Evolutionary conservation across 2,329 filamentous ascomycete species (phyloP), one percentile per base, ranked within the genome.

Genomic region (Cordyceps militaris): DNA sequence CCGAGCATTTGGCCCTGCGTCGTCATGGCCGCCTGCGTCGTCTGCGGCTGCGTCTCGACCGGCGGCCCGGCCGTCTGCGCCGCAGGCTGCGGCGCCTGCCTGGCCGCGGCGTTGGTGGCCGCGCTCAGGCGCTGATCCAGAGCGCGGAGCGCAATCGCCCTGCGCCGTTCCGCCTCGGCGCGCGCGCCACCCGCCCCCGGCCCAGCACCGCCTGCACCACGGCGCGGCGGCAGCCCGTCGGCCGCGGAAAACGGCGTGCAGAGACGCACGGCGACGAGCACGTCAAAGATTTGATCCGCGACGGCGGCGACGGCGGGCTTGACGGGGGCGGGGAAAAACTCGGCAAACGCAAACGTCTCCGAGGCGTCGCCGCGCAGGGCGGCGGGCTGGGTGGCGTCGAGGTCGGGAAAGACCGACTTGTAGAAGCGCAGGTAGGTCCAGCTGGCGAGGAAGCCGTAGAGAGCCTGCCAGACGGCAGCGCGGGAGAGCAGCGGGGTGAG

Each of bases 361-460:
- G 89, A 95, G 36, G 94, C 90, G 71, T 99, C 94, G 61, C 94
- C 94, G 62, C 87, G 88, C 64, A 96, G 83, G 9, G 81, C 77
- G 5, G 79, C 69, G 2, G 80, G 72, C 66, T 87, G 84, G 10
- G 80, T 79, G 13, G 80, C 75, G 65, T 87, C 84, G 61, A 88
- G 81, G 65, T 88, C 85, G 57, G 85, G 84, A 66, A 87, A 86
- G 59, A 86, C 82, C 57, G 79, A 74, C 75, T 96, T 96, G 79
- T 90, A 97, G 79, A 97, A 99, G 64, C 94, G 90, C 19, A 99
- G 84, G 72, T 97, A 97, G 44, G 89, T 90, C 93, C 93, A 99
- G 71, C 90, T 91, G 11, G 86, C 87, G 60, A 97, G 71, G 71
- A 99, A 88, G 59, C 91, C 92, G 64, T 88, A 87, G 71, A 89